phyloP scores from a whole-genome alignment of 129 eudicot genomes.

The Ambrosia trifida region DNA sequence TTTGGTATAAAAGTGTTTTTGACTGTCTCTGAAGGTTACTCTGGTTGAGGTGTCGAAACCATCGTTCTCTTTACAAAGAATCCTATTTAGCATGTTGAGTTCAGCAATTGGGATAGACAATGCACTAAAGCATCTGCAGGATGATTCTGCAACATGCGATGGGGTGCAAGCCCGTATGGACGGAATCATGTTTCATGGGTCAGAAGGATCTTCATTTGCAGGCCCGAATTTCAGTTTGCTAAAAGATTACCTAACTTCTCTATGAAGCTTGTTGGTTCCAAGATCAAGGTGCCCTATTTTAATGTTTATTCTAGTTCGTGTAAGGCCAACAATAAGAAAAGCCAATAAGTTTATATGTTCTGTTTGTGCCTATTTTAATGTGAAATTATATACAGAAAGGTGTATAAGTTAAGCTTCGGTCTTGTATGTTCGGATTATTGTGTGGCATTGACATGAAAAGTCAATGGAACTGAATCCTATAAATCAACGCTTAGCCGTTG shows the following conservation, averaged over 20 bases:
- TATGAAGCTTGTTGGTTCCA: constrained; percentile 1
- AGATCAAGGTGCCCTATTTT: not conserved
- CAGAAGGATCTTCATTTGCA: constrained; percentile 43
- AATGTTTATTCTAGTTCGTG: too few relatives aligned
- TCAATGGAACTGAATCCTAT: too few relatives aligned
- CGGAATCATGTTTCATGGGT: constrained; percentile 54
- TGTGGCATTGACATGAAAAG: too few relatives aligned
- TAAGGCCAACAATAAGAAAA: too few relatives aligned
- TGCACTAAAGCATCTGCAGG: constrained; percentile 48
- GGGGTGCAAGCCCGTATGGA: constrained; percentile 91
- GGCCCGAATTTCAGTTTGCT: constrained; percentile 42
- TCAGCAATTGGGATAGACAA: constrained; percentile 55
- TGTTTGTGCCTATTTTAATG: not conserved
- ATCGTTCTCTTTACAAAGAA: constrained; percentile 55
- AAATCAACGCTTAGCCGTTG: too few relatives aligned
- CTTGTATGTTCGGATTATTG: too few relatives aligned
- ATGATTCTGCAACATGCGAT: constrained; percentile 40
- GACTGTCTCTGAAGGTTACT: constrained; percentile 49
- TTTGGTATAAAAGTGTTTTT: not conserved
- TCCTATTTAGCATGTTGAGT: constrained; percentile 54
- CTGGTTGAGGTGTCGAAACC: constrained; percentile 75
- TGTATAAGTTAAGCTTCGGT: too few relatives aligned
- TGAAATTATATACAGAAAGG: too few relatives aligned
- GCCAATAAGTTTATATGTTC: not conserved
- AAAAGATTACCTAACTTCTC: constrained; percentile 54